phyloP scores from a whole-genome alignment of 2,329 filamentous ascomycete species.

The Akanthomyces lecanii region DNA sequence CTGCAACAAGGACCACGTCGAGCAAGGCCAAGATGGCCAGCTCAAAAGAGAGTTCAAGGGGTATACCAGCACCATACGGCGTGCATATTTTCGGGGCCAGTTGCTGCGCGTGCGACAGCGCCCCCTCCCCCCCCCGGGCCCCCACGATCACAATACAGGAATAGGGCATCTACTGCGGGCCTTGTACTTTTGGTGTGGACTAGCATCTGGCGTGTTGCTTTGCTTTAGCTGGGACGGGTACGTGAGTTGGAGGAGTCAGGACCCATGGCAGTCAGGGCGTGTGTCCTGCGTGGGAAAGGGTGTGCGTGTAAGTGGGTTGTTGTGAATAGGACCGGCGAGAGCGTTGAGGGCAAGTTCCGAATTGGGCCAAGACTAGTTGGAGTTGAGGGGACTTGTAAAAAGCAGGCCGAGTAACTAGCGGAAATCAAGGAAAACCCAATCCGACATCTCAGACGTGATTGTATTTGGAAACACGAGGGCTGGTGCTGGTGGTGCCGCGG shows the following conservation, averaged over 20 bases:
- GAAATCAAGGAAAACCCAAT: neutral
- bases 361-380: neutral
- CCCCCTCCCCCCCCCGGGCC: too few relatives aligned
- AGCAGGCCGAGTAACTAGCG: neutral
- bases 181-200: neutral
- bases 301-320: neutral
- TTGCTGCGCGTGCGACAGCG: neutral
- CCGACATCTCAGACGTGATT: neutral
- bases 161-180: neutral
- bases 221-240: neutral
- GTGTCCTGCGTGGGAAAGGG: neutral
- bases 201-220: neutral
- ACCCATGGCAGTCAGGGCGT: neutral
- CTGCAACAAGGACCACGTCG: neutral
- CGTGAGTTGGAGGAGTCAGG: neutral
- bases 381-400: neutral
- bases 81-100: constrained; percentile 10
- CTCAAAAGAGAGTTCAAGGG: constrained; percentile 18
- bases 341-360: neutral
- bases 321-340: neutral
- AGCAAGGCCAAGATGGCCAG: constrained; percentile 2
- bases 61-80: constrained; percentile 1
- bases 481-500: neutral
- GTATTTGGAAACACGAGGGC: too few relatives aligned
- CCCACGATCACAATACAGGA: neutral